These are phyloP conservation scores for Plasmodium coatneyi DNA, from an alignment of 169 alveolate genomes.

Conservation along the genomic window DNA sequence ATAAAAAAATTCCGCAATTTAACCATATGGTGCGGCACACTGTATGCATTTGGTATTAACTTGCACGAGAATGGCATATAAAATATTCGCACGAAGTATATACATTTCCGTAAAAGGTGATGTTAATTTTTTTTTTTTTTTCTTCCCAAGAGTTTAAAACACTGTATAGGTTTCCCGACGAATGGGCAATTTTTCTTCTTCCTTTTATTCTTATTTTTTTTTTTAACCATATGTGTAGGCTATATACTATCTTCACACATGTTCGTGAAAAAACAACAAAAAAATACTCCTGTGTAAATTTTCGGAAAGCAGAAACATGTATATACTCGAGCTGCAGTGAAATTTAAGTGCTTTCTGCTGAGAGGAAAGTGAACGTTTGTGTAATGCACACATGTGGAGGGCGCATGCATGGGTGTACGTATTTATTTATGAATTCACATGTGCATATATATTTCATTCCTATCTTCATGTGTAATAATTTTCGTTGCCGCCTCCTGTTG, in stretches of 20 bases:
- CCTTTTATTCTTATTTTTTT: too few species aligned
- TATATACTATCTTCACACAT: not conserved
- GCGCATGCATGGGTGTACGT: not conserved
- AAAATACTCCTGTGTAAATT: not conserved
- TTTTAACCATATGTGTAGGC: not conserved
- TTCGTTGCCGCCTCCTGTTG: not conserved
- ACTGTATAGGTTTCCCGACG: not conserved
- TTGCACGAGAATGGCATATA: not conserved
- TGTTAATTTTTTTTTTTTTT: not conserved
- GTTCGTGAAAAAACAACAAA: not conserved
- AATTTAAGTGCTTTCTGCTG: not conserved
- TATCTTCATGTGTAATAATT: not conserved
- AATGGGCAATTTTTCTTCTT: not conserved
- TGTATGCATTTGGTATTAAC: not conserved
- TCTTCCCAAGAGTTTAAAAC: not conserved
- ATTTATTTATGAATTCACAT: not conserved
- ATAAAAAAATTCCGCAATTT: not conserved
- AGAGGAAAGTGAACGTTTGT: not conserved
- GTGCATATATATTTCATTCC: not conserved
- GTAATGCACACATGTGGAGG: not conserved
- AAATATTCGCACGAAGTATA: not conserved
- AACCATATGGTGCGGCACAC: not conserved
- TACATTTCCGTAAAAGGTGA: not conserved
- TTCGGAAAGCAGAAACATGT: not conserved
- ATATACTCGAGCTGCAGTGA: not conserved